Evolutionary conservation across 2,329 filamentous ascomycete genomes (phyloP), one percentile per base, ranked within the genome.

Genomic region (Stagonosporopsis chrysanthemi): DNA sequence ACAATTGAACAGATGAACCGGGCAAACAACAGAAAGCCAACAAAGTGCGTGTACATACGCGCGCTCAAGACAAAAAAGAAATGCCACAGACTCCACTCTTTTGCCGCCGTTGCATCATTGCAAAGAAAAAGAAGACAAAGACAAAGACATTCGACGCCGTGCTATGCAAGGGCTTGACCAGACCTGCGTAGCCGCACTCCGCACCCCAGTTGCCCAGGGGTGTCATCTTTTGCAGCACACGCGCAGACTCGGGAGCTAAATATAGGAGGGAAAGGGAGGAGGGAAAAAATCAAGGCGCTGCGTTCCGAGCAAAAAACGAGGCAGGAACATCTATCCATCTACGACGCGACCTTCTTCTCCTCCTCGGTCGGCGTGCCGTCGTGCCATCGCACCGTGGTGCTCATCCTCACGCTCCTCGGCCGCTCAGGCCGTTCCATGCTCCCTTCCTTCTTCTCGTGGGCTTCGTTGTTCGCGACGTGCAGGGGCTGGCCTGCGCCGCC

Each of bases 401-500:
- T 59, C 51, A 47, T 44, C 11, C 56, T 24, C 22, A 59, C 42
- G n/a, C 56, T 55, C 12, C 45, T 8, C 14, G 56, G 56, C 38
- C 56, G 46, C n/a, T 53, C 45, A 1, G 42, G 19, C 14, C 26
- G 43, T 3, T 41, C 36, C 3, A 4, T 17, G 6, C 38, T 23
- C 29, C 22, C 33, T 2, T 31, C 31, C 11, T 6, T 14, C 9
- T 28, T 22, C 4, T 29, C 48, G 5, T 44, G 15, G 8, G 40
- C 49, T 8, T 56, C 43, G 23, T 45, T 38, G 29, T 43, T 52
- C 14, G 47, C 43, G 2, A 42, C 48, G 3, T 47, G 29, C 1
- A 56, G 54, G 17, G 42, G 44, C 35, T 53, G 49, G 19, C 39
- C 50, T 6, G 49, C 44, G 15, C 58, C 59, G 1, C 64, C 69